phyloP scores from a whole-genome alignment of 169 alveolate species.

The Amoebophrya sp. region DNA sequence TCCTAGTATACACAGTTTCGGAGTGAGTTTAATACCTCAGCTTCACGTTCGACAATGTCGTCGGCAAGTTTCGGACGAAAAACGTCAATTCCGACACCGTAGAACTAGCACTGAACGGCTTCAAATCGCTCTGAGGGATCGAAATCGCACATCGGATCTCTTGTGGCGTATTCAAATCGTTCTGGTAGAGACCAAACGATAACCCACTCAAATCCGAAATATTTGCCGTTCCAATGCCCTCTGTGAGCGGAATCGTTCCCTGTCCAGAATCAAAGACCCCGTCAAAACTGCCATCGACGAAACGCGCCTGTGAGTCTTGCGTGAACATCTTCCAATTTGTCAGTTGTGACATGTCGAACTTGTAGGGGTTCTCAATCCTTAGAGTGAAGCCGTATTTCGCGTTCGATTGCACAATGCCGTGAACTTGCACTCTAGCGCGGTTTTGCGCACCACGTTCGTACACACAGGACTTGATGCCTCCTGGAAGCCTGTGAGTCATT shows the following conservation, averaged over 20 bases:
- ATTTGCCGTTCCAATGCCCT: not conserved
- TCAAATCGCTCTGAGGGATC: too few species aligned
- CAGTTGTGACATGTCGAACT: not conserved
- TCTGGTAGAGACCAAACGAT: not conserved
- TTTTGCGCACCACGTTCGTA: not conserved
- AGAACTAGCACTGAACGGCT: not conserved
- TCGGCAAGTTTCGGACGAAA: not conserved
- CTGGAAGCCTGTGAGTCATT: not conserved
- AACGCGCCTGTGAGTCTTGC: not conserved
- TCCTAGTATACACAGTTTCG: too few species aligned
- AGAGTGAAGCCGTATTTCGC: not conserved
- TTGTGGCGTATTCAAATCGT: not conserved
- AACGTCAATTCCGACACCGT: not conserved
- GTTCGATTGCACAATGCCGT: not conserved
- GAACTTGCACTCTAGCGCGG: not conserved
- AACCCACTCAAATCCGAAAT: not conserved
- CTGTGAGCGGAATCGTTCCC: not conserved
- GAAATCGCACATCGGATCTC: not conserved
- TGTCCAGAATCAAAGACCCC: not conserved
- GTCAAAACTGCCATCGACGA: constrained; percentile 20
- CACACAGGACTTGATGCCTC: not conserved
- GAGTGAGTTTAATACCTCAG: not conserved
- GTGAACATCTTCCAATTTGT: not conserved
- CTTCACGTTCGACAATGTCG: not conserved
- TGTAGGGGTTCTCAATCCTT: not conserved